Conservation (phyloP, 768 basidiomycete species). For the Chalciporus sphaerocephalus region DNA sequence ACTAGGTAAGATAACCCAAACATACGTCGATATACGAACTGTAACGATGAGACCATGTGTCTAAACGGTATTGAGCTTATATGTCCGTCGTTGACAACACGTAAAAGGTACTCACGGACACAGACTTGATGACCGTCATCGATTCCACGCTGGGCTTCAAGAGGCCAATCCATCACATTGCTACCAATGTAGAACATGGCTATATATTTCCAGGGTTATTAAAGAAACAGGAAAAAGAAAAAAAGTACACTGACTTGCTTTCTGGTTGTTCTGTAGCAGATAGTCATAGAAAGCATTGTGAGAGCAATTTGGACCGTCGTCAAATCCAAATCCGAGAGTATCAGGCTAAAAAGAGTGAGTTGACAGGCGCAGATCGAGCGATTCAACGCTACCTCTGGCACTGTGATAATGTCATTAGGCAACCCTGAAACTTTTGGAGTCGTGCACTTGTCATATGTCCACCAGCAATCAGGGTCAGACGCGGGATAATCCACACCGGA, state of each 20-base stretch:
- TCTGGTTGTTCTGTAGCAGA: conserved; percentile 48
- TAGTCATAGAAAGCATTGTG: conserved; percentile 62
- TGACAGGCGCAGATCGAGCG: neutral
- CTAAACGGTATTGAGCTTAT: conserved; percentile 5
- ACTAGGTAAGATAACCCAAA: too few species aligned
- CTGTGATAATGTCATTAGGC: conserved; percentile 38
- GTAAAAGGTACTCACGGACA: conserved; percentile 43
- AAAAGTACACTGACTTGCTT: conserved; percentile 38
- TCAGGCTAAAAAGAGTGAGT: conserved; percentile 31
- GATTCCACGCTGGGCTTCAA: conserved; percentile 50
- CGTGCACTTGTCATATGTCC: conserved; percentile 37
- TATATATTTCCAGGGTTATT: conserved; percentile 15
- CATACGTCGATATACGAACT: conserved; percentile 42
- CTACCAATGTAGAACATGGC: conserved; percentile 63
- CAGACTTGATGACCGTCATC: conserved; percentile 59
- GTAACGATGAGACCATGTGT: conserved; percentile 38
- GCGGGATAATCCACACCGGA: conserved; percentile 33
- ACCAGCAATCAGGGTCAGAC: conserved; percentile 49
- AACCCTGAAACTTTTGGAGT: conserved; percentile 45
- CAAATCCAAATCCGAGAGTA: conserved; percentile 57
- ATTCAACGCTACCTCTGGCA: conserved; percentile 42
- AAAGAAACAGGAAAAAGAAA: neutral
- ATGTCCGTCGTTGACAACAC: neutral
- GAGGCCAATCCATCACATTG: conserved; percentile 52
- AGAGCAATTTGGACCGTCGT: conserved; percentile 62